Conservation (phyloP, 176 grass and related monocot species). For the Tillandsia leiboldiana region DNA sequence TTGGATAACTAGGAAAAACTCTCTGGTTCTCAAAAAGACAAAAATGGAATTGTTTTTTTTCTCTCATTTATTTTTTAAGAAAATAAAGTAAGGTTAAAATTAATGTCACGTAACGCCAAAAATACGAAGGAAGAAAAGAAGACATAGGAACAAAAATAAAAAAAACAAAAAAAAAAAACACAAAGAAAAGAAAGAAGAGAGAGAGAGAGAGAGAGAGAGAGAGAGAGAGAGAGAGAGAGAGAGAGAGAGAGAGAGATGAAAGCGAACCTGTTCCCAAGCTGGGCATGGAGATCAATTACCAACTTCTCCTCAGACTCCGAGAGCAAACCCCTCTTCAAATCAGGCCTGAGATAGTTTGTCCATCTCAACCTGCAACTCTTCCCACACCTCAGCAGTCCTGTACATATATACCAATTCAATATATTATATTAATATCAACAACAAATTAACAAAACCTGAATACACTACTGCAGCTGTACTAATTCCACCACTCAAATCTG, state of each 20-base stretch:
- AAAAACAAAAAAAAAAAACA: conserved; percentile 3
- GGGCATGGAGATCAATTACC: conserved; percentile 76
- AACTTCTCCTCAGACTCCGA: conserved; percentile 54
- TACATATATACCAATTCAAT: background rate
- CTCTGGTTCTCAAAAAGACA: background rate
- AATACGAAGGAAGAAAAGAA: conserved; percentile 2
- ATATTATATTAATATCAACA: background rate
- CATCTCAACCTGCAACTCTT: conserved; percentile 87
- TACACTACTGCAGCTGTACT: no score
- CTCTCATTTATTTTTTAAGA: no score
- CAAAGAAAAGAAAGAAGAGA: background rate
- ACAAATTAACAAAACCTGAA: no score
- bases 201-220: background rate
- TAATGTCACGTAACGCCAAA: background rate
- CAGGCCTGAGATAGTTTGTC: conserved; percentile 87
- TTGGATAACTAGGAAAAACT: background rate
- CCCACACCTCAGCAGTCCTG: conserved; percentile 73
- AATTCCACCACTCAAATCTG: no score
- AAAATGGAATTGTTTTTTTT: background rate
- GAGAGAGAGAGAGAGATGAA: background rate
- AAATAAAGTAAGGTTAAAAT: conserved; percentile 1
- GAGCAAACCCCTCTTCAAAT: conserved; percentile 65
- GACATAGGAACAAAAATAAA: background rate
- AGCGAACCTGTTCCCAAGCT: conserved; percentile 62
- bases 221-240: background rate